Base-by-base conservation (phyloP, 306 rosid genomes). In the Oemleria cerasiformis region DNA sequence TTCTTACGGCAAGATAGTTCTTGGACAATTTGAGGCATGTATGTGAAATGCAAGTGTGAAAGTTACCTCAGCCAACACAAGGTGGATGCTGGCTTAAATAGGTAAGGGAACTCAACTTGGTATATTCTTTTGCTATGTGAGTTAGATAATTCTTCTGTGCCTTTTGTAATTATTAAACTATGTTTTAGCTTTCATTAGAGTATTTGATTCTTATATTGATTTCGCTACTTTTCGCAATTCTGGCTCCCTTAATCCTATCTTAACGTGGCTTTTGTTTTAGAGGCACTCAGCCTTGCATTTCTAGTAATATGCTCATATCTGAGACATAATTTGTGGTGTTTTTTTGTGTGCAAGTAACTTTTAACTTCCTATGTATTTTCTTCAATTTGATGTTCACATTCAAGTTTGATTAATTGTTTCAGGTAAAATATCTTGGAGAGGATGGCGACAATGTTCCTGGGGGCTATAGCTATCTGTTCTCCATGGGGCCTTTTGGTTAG, bases 401-500 rank as follows among this genome's bases (percentile, higher is more conserved):
- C 17, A 25, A 34, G 50, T 65, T 68, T 79, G 71, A 60, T 64
- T 75, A 30, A 25, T 50, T 70, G 30, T 75, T 84, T 82, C 84
- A 94, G 99, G 86, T 91, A 70, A 94, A 94, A 70, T 91, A 83
- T 85, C 95, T 94, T 49, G 99, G 96, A 50, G 99, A 94, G 90
- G 91, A 87, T 48, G 95, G 99, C 20, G 89, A 85, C 62, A 77
- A 86, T 71, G 53, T 81, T 77, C 99, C 99, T 51, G 71, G 97
- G 97, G 57, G 99, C 97, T 74, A 91, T 87, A 25, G 99, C 97
- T 72, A 42, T 91, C 77, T 86, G 96, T 85, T 85, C 85, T 76
- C 99, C 99, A 36, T 94, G 96, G 96, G 99, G 91, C 79, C 99
- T 94, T 76, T 76, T 94, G 99, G 99, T 94, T 66, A 84, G 97